Evolutionary conservation across 371 early-diverging fungal genomes (phyloP).

Genomic region (Choanephora cucurbitarum): DNA sequence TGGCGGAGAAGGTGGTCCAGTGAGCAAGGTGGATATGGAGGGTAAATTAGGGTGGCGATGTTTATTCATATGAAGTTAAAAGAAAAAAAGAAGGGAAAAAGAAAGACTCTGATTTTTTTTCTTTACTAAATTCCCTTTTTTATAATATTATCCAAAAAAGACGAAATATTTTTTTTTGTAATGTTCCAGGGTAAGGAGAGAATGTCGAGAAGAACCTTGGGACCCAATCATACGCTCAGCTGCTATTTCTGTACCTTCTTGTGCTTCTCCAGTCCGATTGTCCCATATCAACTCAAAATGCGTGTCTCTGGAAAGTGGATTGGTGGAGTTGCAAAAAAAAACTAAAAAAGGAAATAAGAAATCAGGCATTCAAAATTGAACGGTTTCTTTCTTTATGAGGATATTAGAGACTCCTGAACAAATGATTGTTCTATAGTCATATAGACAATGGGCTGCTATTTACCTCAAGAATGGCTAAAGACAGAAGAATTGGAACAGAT

Average conservation of each 20-base stretch:
- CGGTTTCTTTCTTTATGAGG: no score
- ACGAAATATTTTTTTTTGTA: slow-evolving; percentile 12
- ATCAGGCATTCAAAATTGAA: no score
- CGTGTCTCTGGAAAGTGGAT: neutral
- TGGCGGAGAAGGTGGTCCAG: slow-evolving; percentile 21
- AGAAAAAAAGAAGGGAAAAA: slow-evolving; percentile 19
- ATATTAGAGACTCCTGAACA: no score
- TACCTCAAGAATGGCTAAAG: slow-evolving; percentile 43
- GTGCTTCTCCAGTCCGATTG: slow-evolving; percentile 35
- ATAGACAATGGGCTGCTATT: slow-evolving; percentile 57
- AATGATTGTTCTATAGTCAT: no score
- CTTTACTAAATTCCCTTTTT: slow-evolving; percentile 3
- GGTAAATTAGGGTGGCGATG: slow-evolving; percentile 28
- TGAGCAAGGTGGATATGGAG: slow-evolving; percentile 33
- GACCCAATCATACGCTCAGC: slow-evolving; percentile 12
- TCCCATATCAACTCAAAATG: slow-evolving; percentile 2
- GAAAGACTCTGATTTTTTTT: slow-evolving; percentile 11
- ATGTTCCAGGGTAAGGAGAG: slow-evolving; percentile 10
- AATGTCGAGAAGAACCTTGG: slow-evolving; percentile 27
- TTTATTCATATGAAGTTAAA: slow-evolving; percentile 14
- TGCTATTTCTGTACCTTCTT: slow-evolving; percentile 16
- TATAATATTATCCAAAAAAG: slow-evolving; percentile 21
- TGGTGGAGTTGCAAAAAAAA: slow-evolving; percentile 1
- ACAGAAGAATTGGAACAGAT: slow-evolving; percentile 18
- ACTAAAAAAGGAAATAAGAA: neutral